A percentile compares a stretch with the other conserved stretches of the same genome.
Conservation (phyloP, 2,329 filamentous ascomycete genomes). For the Aspergillus sp. region DNA sequence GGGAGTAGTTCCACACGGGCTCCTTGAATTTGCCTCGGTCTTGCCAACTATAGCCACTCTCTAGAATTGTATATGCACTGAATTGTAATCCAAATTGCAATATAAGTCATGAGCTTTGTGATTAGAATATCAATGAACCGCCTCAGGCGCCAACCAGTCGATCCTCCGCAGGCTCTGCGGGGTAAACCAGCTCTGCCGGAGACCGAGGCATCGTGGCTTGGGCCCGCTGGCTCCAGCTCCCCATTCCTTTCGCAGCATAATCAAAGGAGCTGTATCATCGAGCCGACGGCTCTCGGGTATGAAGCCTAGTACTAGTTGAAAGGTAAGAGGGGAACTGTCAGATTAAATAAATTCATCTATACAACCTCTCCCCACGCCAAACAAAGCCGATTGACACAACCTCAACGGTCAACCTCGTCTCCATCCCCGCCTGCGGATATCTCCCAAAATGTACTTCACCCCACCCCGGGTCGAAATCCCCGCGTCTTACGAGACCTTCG, state of each 20-base stretch:
- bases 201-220: neutral
- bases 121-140: neutral
- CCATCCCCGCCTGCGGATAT: neutral
- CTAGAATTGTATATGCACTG: neutral
- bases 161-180: slow-evolving; percentile 3
- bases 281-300: slow-evolving; percentile 1
- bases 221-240: neutral
- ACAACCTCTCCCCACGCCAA: neutral
- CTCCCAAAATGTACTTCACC: slow-evolving; percentile 9
- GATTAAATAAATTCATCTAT: neutral
- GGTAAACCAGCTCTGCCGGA: neutral
- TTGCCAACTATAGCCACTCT: slow-evolving; percentile 8
- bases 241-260: neutral
- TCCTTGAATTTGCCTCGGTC: neutral
- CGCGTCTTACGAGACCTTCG: slow-evolving; percentile 40
- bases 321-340: neutral
- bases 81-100: neutral
- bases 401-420: neutral
- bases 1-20: slow-evolving; percentile 10
- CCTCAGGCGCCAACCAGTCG: neutral
- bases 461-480: slow-evolving; percentile 30
- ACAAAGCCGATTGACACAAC: neutral
- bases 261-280: neutral
- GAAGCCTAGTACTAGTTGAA: neutral
- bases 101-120: neutral